Conservation (phyloP, 805 yeast genomes). For the Spathaspora sp. region DNA sequence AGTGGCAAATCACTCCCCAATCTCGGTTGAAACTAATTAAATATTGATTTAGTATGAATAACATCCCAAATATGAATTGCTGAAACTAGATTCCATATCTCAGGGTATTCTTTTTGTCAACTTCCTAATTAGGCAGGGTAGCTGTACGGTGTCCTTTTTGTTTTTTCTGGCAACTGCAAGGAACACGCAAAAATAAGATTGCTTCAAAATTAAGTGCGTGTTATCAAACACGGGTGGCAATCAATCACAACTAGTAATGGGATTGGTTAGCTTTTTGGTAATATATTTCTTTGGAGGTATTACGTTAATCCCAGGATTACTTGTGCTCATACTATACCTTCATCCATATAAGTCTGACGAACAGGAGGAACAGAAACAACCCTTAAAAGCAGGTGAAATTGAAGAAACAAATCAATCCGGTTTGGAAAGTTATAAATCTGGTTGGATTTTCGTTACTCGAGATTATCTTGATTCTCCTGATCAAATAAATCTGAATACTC, state of each 20-base stretch:
- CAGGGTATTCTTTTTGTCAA: background rate
- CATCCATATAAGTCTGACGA: slow-evolving; percentile 28
- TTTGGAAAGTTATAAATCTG: slow-evolving; percentile 58
- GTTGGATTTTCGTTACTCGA: slow-evolving; percentile 83
- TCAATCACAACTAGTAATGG: background rate
- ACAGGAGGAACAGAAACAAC: slow-evolving; percentile 11
- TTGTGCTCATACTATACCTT: slow-evolving; percentile 36
- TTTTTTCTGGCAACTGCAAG: background rate
- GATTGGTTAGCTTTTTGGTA: slow-evolving; percentile 1
- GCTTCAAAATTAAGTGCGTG: background rate
- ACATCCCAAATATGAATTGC: too few relatives aligned
- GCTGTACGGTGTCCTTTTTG: background rate
- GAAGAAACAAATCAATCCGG: slow-evolving; percentile 61
- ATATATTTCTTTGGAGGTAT: slow-evolving; percentile 60
- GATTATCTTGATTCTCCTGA: slow-evolving; percentile 51
- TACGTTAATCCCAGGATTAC: slow-evolving; percentile 65
- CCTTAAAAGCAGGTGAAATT: slow-evolving; percentile 58
- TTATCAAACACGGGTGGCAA: background rate
- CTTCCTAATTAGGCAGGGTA: background rate
- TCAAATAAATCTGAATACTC: slow-evolving; percentile 47
- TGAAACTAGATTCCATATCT: too few relatives aligned
- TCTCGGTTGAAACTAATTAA: too few relatives aligned
- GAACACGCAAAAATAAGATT: too few relatives aligned
- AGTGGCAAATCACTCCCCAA: too few relatives aligned
- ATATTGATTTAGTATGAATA: too few relatives aligned